Evolutionary conservation across 208 protist species (phyloP), one percentile per base, ranked within the genome.

Genomic region (Acanthamoeba quina): DNA sequence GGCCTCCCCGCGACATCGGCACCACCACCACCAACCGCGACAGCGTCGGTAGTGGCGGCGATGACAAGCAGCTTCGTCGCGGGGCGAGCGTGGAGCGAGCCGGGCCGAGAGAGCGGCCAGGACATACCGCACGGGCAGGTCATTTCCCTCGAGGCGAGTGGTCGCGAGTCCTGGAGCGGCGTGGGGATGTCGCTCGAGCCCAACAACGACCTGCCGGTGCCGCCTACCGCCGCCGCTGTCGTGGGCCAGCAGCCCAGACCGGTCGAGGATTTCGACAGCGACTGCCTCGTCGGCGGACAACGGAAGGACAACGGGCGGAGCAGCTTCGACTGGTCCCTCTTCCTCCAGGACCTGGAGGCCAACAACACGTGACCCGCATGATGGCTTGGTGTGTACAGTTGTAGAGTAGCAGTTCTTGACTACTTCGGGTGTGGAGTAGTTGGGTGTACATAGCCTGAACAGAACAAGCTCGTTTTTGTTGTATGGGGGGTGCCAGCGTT

Each of bases 61-160:
- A 15, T 24, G 17, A 26, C 21, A 29, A 72, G 64, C 64, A 29
- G 56, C 24, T 13, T 72, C 15, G 64, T 24, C 64, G 29, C 5
- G 29, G 64, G 58, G 19, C 58, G 58, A n/a, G 58, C 58, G 6
- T 64, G 29, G 64, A 13, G n/a, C 11, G 24, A 72, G n/a, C 37
- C 34, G 19, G 70, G 70, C 37, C 10, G 70, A n/a, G 70, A 80
- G 41, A 80, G 70, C 70, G 70, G 70, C 37, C 70, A 80, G 70
- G 70, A 80, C 70, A 80, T 80, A 21, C 70, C 70, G 19, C 70
- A 49, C 19, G 31, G 37, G 13, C 11, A 19, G 5, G 4, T 10
- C 0, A 26, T 9, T n/a, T 0, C 37, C 9, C 13, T 24, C 6
- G 70, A 24, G 4, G 70, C 24, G 11, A 72, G 15, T 19, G 70